Percentiles rank a stretch among this genome's conserved stretches.
phyloP scores from a whole-genome alignment of 1,284 basidiomycete species.

The Tremellales sp. region DNA sequence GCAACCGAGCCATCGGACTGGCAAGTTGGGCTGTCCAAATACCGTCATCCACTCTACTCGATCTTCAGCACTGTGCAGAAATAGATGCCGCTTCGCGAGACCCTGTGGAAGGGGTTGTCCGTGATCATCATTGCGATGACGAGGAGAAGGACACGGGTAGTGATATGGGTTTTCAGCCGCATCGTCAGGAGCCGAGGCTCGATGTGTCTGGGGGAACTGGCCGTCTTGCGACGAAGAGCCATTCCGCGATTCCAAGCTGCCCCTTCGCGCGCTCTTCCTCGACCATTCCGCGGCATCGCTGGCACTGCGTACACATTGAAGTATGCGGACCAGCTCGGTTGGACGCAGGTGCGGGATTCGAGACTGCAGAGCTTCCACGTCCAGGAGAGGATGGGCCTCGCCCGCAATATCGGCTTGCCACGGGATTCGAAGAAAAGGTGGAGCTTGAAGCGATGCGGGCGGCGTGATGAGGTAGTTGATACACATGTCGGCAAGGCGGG shows the following conservation, averaged over 20 bases:
- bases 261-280: neutral
- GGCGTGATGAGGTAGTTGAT: conserved; percentile 38
- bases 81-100: conserved; percentile 24
- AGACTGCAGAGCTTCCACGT: conserved; percentile 19
- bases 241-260: conserved; percentile 8
- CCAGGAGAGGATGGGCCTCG: conserved; percentile 32
- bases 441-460: too few species aligned
- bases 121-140: conserved; percentile 25
- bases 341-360: conserved; percentile 19
- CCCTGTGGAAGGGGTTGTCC: too few species aligned
- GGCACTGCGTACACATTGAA: conserved; percentile 28
- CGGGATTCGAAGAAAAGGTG: too few species aligned
- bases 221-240: neutral
- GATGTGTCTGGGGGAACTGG: conserved; percentile 29
- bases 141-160: conserved; percentile 39
- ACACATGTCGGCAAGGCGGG: conserved; percentile 33
- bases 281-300: conserved; percentile 7
- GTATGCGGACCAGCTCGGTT: conserved; percentile 17
- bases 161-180: conserved; percentile 43
- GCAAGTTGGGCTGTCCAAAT: conserved; percentile 26
- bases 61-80: conserved; percentile 42
- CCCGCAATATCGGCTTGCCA: conserved; percentile 24
- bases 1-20: conserved; percentile 44
- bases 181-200: conserved; percentile 30
- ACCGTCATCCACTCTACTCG: conserved; percentile 43